Percentiles rank a stretch among this genome's conserved stretches.
Conservation (phyloP, 2,329 filamentous ascomycete genomes). For the Passalora sequoiae region DNA sequence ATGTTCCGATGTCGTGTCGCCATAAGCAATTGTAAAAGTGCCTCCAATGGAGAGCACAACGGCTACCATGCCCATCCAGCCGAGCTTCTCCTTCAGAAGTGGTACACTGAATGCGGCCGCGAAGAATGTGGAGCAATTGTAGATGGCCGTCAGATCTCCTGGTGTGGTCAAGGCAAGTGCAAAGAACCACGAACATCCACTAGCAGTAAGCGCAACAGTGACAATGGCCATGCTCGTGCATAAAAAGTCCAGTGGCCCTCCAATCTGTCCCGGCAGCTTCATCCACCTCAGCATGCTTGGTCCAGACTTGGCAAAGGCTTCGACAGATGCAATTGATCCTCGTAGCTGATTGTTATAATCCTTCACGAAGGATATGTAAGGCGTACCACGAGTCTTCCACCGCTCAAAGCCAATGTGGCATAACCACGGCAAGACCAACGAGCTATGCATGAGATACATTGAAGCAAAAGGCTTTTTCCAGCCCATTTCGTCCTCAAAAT, state of each 20-base stretch:
- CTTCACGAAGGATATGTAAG: slow-evolving; percentile 27
- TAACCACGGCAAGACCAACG: slow-evolving; percentile 31
- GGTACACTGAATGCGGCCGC: slow-evolving; percentile 32
- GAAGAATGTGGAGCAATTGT: slow-evolving; percentile 35
- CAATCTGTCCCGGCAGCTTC: slow-evolving; percentile 23
- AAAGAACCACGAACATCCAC: slow-evolving; percentile 31
- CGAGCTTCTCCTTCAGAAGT: slow-evolving; percentile 28
- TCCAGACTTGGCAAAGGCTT: slow-evolving; percentile 28
- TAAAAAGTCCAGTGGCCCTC: slow-evolving; percentile 30
- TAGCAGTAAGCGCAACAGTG: slow-evolving; percentile 29
- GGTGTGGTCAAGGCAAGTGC: slow-evolving; percentile 31
- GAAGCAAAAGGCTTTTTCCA: slow-evolving; percentile 34
- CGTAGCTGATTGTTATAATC: slow-evolving; percentile 31
- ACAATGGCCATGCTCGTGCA: slow-evolving; percentile 28
- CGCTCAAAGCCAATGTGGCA: slow-evolving; percentile 26
- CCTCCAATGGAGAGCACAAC: slow-evolving; percentile 31
- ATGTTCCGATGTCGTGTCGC: slow-evolving; percentile 29
- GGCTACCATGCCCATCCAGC: slow-evolving; percentile 25
- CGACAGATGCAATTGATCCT: slow-evolving; percentile 26
- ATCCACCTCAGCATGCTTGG: slow-evolving; percentile 20
- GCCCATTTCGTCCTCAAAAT: slow-evolving; percentile 30
- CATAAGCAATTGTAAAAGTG: slow-evolving; percentile 33
- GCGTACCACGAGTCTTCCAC: slow-evolving; percentile 17
- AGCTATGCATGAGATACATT: slow-evolving; percentile 32
- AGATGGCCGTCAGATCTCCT: slow-evolving; percentile 33